A percentile compares a stretch with the other conserved stretches of the same genome.
Evolutionary conservation across 2,329 filamentous ascomycete genomes (phyloP).

Genomic region (Sarocladium brachiariae): DNA sequence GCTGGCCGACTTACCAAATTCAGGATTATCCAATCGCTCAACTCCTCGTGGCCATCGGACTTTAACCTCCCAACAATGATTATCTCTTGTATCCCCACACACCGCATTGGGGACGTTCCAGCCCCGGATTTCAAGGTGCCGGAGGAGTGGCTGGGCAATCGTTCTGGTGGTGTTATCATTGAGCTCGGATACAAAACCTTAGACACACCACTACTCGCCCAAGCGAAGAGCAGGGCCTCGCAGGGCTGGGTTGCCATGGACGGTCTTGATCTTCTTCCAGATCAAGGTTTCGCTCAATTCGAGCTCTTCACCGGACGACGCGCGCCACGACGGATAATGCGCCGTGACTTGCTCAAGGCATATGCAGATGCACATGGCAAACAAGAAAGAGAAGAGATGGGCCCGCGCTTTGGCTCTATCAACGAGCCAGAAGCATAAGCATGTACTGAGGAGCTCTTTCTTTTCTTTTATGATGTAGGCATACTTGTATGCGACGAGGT

Average conservation of each 20-base stretch:
- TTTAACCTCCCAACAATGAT: conserved; percentile 65
- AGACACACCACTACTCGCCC: conserved; percentile 62
- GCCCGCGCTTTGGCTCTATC: neutral
- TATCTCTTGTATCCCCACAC: conserved; percentile 58
- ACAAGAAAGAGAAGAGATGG: conserved; percentile 2
- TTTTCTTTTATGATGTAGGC: neutral
- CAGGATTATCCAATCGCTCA: conserved; percentile 43
- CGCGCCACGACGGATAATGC: conserved; percentile 56
- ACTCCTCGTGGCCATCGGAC: conserved; percentile 57
- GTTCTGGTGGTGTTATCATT: conserved; percentile 68
- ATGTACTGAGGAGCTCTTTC: neutral
- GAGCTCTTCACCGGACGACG: conserved; percentile 65
- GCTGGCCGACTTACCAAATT: conserved; percentile 40
- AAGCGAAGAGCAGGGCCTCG: conserved; percentile 51
- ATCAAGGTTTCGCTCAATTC: conserved; percentile 77
- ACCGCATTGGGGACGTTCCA: conserved; percentile 55
- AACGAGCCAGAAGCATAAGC: conserved; percentile 2
- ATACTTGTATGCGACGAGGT: neutral
- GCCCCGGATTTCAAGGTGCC: conserved; percentile 67
- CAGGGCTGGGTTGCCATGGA: conserved; percentile 69
- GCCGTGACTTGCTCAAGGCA: conserved; percentile 50
- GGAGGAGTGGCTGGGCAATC: conserved; percentile 60
- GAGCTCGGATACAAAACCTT: conserved; percentile 71
- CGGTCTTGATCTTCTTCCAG: conserved; percentile 67
- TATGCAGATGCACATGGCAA: conserved; percentile 35